phyloP scores from a whole-genome alignment of 495 filamentous ascomycete genomes.

The Amphirosellinia nigrospora region DNA sequence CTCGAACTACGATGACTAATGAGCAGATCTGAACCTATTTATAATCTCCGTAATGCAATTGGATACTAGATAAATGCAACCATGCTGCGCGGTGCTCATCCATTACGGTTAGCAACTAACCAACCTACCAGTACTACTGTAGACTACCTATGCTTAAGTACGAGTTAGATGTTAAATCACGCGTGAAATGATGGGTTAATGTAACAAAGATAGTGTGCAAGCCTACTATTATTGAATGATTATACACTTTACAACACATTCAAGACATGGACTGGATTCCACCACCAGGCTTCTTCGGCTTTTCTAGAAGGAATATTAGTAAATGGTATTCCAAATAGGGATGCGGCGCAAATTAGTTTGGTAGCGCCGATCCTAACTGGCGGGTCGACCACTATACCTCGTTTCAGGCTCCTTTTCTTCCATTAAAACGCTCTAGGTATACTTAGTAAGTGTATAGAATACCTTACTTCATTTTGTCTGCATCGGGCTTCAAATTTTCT shows the following conservation, averaged over 20 bases:
- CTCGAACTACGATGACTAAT: background rate
- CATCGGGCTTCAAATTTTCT: background rate
- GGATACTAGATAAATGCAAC: background rate
- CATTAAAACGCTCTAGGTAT: too few relatives aligned
- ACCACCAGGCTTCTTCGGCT: conserved; percentile 9
- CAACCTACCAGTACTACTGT: background rate
- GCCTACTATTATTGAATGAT: background rate
- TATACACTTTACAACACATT: background rate
- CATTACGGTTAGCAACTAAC: background rate
- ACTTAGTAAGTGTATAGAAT: too few relatives aligned
- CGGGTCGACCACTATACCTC: background rate
- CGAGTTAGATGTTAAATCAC: background rate
- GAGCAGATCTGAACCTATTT: background rate
- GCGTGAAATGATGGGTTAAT: background rate
- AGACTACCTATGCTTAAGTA: background rate
- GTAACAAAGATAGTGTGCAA: background rate
- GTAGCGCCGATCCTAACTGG: conserved; percentile 14
- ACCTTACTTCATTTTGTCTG: background rate
- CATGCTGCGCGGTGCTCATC: background rate
- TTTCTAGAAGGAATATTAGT: conserved; percentile 22
- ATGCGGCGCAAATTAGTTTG: conserved; percentile 18
- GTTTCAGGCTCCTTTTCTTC: background rate
- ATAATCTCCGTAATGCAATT: conserved; percentile 9
- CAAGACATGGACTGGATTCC: background rate
- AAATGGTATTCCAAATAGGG: conserved; percentile 20